Percentiles rank a stretch among this genome's conserved stretches.
Conservation (phyloP, 768 basidiomycete species). For the Boletus speciosus region DNA sequence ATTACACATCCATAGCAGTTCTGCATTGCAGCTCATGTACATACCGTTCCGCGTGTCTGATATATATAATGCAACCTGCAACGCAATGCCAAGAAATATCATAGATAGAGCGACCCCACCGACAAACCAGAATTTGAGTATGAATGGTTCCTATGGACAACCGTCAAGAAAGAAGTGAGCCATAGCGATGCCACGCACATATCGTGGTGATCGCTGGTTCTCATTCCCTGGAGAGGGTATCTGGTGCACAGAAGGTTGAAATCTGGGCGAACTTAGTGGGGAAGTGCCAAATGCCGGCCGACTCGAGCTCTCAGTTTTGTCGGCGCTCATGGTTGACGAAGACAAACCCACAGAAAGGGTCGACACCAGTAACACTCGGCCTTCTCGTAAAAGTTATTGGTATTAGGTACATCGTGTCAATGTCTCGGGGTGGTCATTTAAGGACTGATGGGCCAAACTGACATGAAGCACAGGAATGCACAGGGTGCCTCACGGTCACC, state of each 20-base stretch:
- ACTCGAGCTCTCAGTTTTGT: neutral
- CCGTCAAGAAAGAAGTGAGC: neutral
- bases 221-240: slow-evolving; percentile 44
- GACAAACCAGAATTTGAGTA: slow-evolving; percentile 38
- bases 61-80: slow-evolving; percentile 13
- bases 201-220: slow-evolving; percentile 37
- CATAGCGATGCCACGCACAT: slow-evolving; percentile 32
- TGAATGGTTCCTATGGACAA: slow-evolving; percentile 25
- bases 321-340: slow-evolving; percentile 6
- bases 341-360: neutral
- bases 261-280: slow-evolving; percentile 31
- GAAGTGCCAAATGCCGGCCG: neutral
- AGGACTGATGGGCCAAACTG: neutral
- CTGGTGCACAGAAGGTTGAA: slow-evolving; percentile 44
- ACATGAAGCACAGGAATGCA: neutral
- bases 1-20: neutral
- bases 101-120: slow-evolving; percentile 40
- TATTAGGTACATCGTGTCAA: neutral
- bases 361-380: neutral
- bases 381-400: too few species aligned
- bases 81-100: slow-evolving; percentile 28
- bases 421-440: neutral
- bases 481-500: slow-evolving; percentile 5
- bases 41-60: slow-evolving; percentile 18
- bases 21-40: neutral